Percentiles rank a stretch among this genome's conserved stretches.
These are phyloP conservation scores for Amphibolis antarctica DNA, from an alignment of 106 monocot genomes.

Conservation along the genomic window DNA sequence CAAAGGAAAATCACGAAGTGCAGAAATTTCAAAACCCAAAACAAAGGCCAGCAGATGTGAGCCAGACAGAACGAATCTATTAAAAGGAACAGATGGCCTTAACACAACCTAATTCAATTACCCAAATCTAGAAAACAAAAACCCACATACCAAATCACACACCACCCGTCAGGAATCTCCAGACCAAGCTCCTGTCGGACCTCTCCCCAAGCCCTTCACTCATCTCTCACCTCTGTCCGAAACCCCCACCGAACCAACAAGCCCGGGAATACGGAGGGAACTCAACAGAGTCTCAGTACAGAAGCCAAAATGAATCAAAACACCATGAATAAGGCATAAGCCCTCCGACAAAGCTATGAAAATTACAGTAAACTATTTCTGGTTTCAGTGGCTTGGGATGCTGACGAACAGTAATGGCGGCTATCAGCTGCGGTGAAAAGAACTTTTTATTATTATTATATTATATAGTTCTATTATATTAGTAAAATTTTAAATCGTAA, in stretches of 20 bases:
- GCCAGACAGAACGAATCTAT: background rate
- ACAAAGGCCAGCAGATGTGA: background rate
- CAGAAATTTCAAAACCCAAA: background rate
- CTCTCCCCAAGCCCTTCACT: background rate
- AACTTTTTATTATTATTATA: no score
- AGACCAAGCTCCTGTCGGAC: background rate
- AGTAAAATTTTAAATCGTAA: no score
- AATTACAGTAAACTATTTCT: no score
- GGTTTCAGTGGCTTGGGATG: no score
- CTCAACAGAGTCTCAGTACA: background rate
- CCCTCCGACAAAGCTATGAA: no score
- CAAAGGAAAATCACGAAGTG: background rate
- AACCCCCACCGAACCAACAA: background rate
- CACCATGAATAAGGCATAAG: no score
- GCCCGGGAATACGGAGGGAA: background rate
- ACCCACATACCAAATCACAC: background rate
- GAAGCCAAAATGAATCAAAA: background rate
- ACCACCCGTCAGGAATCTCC: background rate
- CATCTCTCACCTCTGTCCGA: background rate
- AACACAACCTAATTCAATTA: background rate
- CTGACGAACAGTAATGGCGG: no score
- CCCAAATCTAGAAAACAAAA: slow-evolving; percentile 1
- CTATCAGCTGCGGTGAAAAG: no score
- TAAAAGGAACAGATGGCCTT: background rate
- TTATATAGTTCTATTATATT: no score